Evolutionary conservation across 2,329 filamentous ascomycete genomes (phyloP), one percentile per base, ranked within the genome.

Genomic region (Aschersonia sp.): DNA sequence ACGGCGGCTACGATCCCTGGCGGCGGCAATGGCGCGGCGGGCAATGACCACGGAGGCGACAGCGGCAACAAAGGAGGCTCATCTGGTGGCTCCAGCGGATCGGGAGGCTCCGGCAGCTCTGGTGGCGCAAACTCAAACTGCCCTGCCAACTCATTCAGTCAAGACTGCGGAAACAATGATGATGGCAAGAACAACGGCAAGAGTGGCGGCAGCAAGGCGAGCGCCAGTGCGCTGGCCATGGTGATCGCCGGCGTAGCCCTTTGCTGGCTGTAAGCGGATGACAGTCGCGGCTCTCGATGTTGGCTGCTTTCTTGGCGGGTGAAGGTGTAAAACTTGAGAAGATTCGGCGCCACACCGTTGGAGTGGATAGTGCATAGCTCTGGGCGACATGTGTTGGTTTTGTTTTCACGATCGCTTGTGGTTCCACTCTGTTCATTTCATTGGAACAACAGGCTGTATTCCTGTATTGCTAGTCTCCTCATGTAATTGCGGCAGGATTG

Each of bases 101-200:
- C 54, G 8, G 50, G 53, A 9, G 48, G 53, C n/a, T 53, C 51
- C 31, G 47, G 50, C 35, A 12, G 35, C 35, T 37, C 22, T 53
- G 52, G 30, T 53, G 58, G 45, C 59, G 57, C 11, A 49, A 54
- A 12, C 12, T 8, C 35, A 14, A 56, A 58, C 49, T 73, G 70
- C 53, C 53, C 60, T 9, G 52, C 59, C 6, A 60, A 53, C 32
- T 61, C 60, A 44, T 74, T 73, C 54, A 60, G 62, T 48, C 67
- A 72, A 54, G 54, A 60, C 49, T 70, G 67, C 54, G 55, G 56
- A 51, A 50, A 47, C 8, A 49, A 45, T 43, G 52, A 49, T 35
- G 46, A 50, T 41, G 42, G 46, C 32, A 59, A 50, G 29, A 57
- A 57, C 44, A 57, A 56, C 35, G 59, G 59, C 48, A 62, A 60